These are phyloP conservation scores for Colletotrichum melonis DNA, from an alignment of 2,329 filamentous ascomycete genomes.

Conservation along the genomic window DNA sequence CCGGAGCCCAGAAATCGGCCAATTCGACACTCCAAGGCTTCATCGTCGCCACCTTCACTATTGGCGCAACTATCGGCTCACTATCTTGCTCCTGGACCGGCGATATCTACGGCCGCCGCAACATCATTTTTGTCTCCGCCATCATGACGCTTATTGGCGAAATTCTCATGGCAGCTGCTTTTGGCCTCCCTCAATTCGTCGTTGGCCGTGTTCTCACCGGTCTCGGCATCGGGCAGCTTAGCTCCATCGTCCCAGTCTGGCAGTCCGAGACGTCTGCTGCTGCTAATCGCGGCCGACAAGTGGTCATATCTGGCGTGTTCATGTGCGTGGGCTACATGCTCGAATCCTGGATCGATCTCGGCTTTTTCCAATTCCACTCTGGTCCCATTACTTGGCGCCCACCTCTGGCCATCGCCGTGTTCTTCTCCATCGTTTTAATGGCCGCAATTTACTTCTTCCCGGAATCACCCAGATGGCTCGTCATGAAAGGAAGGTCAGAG, in stretches of 20 bases:
- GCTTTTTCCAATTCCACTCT: constrained; percentile 47
- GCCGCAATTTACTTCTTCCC: constrained; percentile 48
- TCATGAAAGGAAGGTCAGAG: constrained; percentile 45
- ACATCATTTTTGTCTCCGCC: constrained; percentile 60
- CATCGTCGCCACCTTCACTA: constrained; percentile 49
- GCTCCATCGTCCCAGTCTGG: constrained; percentile 54
- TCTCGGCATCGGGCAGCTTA: constrained; percentile 53
- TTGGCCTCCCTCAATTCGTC: constrained; percentile 59
- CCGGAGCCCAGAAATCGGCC: constrained; percentile 41
- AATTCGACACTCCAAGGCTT: constrained; percentile 51
- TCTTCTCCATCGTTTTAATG: constrained; percentile 46
- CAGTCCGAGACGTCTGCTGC: constrained; percentile 51
- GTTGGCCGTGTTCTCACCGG: constrained; percentile 63
- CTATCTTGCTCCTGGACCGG: constrained; percentile 51
- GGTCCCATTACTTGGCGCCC: constrained; percentile 46
- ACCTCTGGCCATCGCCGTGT: constrained; percentile 48
- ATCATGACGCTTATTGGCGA: constrained; percentile 62
- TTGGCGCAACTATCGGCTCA: constrained; percentile 50
- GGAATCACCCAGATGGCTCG: constrained; percentile 51
- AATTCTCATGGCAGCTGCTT: constrained; percentile 58
- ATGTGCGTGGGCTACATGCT: constrained; percentile 43
- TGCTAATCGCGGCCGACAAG: constrained; percentile 54
- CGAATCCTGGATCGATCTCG: constrained; percentile 57
- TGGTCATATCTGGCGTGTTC: constrained; percentile 46
- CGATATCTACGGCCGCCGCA: constrained; percentile 61